Conservation (phyloP, 2,329 filamentous ascomycete genomes). For the Pseudogymnoascus sp. region DNA sequence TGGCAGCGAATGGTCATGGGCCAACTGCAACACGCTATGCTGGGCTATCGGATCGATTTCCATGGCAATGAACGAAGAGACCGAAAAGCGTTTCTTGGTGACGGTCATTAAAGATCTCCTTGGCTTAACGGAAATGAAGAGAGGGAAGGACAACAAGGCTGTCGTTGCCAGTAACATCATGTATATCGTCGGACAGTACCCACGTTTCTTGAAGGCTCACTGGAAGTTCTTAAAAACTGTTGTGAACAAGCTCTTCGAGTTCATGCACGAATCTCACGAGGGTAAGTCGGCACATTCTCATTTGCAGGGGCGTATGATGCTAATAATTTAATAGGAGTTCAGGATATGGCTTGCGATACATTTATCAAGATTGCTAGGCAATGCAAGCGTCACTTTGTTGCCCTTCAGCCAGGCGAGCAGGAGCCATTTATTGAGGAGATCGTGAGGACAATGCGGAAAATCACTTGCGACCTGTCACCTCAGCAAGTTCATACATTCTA, state of each 20-base stretch:
- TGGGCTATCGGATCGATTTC: constrained; percentile 99
- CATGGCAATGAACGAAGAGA: constrained; percentile 98
- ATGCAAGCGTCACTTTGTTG: constrained; percentile 94
- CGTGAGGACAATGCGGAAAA: constrained; percentile 88
- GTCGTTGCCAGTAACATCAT: constrained; percentile 99
- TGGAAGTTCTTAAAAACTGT: constrained; percentile 99
- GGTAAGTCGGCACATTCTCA: constrained; percentile 43
- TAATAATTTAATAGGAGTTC: constrained; percentile 57
- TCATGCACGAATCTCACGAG: constrained; percentile 99
- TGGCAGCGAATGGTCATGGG: constrained; percentile 95
- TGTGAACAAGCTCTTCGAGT: constrained; percentile 98
- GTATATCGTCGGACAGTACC: constrained; percentile 99
- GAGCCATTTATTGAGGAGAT: constrained; percentile 99
- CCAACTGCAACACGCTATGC: constrained; percentile 98
- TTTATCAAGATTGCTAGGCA: constrained; percentile 99
- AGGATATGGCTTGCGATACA: constrained; percentile 99
- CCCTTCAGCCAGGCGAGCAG: constrained; percentile 83
- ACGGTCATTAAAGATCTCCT: constrained; percentile 98
- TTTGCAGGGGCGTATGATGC: constrained; percentile 10
- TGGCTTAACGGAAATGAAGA: constrained; percentile 96
- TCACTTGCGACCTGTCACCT: constrained; percentile 87
- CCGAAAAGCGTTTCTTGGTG: constrained; percentile 94
- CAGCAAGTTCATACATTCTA: constrained; percentile 99
- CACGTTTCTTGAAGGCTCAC: constrained; percentile 94
- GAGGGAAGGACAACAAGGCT: constrained; percentile 98